Evolutionary conservation across 2,329 filamentous ascomycete genomes (phyloP).

Genomic region (Cercospora janseana): DNA sequence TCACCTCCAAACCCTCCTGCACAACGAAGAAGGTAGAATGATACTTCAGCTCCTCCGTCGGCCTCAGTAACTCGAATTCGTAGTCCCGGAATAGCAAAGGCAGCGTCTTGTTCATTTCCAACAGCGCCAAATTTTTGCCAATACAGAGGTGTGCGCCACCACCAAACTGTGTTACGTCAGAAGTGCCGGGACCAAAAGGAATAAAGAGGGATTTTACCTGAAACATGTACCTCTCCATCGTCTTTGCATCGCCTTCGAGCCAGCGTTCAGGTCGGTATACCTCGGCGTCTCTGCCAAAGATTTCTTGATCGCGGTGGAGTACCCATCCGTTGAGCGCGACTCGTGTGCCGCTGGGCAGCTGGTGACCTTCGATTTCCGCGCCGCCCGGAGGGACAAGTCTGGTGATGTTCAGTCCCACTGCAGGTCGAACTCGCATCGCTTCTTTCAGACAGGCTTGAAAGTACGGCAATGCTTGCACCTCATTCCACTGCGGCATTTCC

Average conservation of each 20-base stretch:
- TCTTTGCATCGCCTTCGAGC: conserved; percentile 36
- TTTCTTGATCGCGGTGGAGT: conserved; percentile 46
- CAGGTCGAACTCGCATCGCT: conserved; percentile 56
- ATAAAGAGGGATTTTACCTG: conserved; percentile 45
- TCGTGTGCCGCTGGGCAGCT: conserved; percentile 53
- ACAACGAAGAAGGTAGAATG: conserved; percentile 61
- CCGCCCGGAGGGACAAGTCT: conserved; percentile 53
- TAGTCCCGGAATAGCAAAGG: conserved; percentile 52
- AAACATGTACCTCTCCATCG: conserved; percentile 58
- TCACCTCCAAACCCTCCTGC: conserved; percentile 55
- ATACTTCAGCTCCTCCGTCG: conserved; percentile 51
- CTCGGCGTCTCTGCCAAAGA: conserved; percentile 28
- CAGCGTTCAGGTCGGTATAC: conserved; percentile 25
- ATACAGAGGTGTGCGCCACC: conserved; percentile 31
- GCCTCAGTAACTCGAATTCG: conserved; percentile 54
- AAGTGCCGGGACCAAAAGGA: not conserved
- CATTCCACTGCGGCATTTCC: conserved; percentile 33
- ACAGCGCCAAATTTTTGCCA: conserved; percentile 31
- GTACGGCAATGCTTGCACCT: conserved; percentile 53
- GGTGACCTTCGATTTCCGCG: conserved; percentile 52
- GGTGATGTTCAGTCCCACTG: conserved; percentile 56
- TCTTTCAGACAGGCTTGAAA: conserved; percentile 59
- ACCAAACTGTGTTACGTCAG: conserved; percentile 25
- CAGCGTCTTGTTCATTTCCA: conserved; percentile 34
- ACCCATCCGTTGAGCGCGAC: conserved; percentile 58